phyloP scores from a whole-genome alignment of 371 early-diverging fungal genomes.

The Sporodiniella umbellata region DNA sequence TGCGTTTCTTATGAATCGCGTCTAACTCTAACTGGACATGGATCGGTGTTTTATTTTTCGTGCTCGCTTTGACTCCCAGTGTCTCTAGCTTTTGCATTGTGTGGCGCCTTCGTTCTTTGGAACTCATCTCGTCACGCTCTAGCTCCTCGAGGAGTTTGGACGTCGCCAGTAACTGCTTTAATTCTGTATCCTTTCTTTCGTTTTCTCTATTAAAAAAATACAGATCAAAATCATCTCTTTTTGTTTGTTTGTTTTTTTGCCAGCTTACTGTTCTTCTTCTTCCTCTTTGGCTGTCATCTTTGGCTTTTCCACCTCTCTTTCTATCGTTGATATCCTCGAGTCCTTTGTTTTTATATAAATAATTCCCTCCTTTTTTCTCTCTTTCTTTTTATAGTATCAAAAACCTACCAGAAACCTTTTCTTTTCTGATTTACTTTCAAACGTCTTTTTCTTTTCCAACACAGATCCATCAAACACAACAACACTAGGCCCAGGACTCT shows the following conservation, averaged over 20 bases:
- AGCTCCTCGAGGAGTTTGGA: constrained; percentile 43
- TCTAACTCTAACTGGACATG: constrained; percentile 28
- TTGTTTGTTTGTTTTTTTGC: not conserved
- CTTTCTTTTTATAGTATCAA: not conserved
- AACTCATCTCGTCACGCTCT: constrained; percentile 43
- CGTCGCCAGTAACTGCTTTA: constrained; percentile 37
- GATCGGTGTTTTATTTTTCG: constrained; percentile 25
- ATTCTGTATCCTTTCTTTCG: constrained; percentile 33
- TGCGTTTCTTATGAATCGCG: constrained; percentile 20
- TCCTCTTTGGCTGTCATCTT: constrained; percentile 21
- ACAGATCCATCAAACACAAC: constrained; percentile 41
- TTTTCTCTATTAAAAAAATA: constrained; percentile 28
- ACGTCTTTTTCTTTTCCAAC: constrained; percentile 20
- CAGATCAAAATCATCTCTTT: not conserved
- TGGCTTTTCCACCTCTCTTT: constrained; percentile 6
- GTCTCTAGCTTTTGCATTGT: constrained; percentile 39
- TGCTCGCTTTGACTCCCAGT: constrained; percentile 32
- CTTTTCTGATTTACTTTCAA: constrained; percentile 26
- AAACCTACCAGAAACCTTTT: constrained; percentile 39
- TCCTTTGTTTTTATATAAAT: constrained; percentile 16
- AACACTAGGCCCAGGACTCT: constrained; percentile 28
- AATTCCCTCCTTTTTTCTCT: not conserved
- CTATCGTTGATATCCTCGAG: constrained; percentile 25
- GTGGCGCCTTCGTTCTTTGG: constrained; percentile 39
- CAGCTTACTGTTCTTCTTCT: constrained; percentile 36